Base-by-base conservation (phyloP, 2,329 filamentous ascomycete genomes). In the Cordyceps farinosa region DNA sequence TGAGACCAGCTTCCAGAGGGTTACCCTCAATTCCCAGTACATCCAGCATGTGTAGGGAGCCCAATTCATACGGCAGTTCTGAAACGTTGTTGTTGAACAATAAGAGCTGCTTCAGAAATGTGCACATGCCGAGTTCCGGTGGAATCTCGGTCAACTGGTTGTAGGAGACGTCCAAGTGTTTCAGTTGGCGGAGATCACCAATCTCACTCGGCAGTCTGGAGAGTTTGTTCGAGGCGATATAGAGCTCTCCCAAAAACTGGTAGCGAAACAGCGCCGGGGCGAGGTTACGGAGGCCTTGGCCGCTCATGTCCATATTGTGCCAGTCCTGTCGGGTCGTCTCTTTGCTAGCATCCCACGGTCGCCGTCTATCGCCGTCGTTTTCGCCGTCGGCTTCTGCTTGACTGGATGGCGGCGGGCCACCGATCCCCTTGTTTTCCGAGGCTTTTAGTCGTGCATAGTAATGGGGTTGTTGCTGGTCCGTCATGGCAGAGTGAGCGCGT, bases 71-170 rank as follows among this genome's bases (percentile, higher is more conserved):
- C 1, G 95, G 95, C 32, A 99, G 81, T 29, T 86, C 88, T 65
- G 86, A 86, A 61, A 99, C 89, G 66, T 90, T 84, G 75, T 99
- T 99, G 78, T 97, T 92, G 74, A 97, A 97, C 2, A 97, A 81
- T 34, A 93, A 80, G 5, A 99, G 82, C 68, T 90, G 88, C 77
- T 91, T 92, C 62, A 99, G 81, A 69, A 93, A 95, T 34, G 93
- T 95, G 70, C 97, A 91, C 94, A 98, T 99, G 72, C 95, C 95
- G 65, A 99, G 87, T 79, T 99, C 94, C 29, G 90, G 85, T 1
- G 95, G 95, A 4, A 99, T 80, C 67, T 90, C 87, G 9, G 84
- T 84, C 65, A 99, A 82, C 66, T 94, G 86, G 75, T 99, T 99
- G 78, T 89, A 87, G 0, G 95, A 98, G 3, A 93, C 83, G 75